Evolutionary conservation across 345 rosid genomes (phyloP), one percentile per base, ranked within the genome.

Genomic region (Turritis glabra): DNA sequence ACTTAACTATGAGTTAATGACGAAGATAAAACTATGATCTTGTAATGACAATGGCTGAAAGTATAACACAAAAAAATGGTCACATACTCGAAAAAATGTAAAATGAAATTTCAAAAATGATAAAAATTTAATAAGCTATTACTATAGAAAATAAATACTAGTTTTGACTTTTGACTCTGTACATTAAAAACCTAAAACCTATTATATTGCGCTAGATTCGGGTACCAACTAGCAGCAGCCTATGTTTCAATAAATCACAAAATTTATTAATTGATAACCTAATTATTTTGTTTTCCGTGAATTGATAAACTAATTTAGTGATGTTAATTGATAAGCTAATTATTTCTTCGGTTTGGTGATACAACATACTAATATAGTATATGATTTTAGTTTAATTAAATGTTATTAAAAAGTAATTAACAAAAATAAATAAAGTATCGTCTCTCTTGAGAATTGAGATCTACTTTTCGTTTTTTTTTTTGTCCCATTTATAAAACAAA

Each of bases 401-500:
- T 47, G 69, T 18, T 5, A 17, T 2, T 7, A 48, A 15, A 25
- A 23, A 15, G 2, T 18, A 11, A 27, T 38, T n/a, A 41, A 8
- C 46, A 54, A 32, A 19, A 53, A 41, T 8, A 37, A 14, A n/a
- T 11, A 40, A 69, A 9, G 40, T 54, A 68, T 68, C 19, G 29
- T 40, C 26, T 19, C 25, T 37, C 29, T 3, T 2, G 0, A 33
- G 37, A 33, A 33, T 43, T 23, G 7, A 74, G 79, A 67, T 75
- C 73, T 68, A 50, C 79, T 57, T 50, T 48, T 66, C 40, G 5
- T 46, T 33, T 18, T 55, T 21, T 14, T 40, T 4, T 32, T 53
- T 75, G 73, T 67, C 79, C 47, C 47, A 51, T 59, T 50, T 67
- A 59, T 58, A 38, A 22, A 52, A 47, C 17, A 51, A 67, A 47